Base-by-base conservation (phyloP, 805 yeast genomes). In the Wickerhamomyces mucosus region DNA sequence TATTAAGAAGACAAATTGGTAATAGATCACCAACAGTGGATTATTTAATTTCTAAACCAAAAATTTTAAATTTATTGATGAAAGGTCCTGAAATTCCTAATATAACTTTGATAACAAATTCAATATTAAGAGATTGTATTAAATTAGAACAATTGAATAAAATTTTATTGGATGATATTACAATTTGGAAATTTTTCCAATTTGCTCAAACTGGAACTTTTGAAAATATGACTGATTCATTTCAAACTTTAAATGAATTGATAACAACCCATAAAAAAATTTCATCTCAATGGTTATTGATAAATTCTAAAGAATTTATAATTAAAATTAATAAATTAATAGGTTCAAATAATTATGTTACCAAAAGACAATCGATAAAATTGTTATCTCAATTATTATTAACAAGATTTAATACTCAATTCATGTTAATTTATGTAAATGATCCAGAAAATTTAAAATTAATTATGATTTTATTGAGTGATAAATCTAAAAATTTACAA, bases 151-250 rank as follows among this genome's bases (percentile, higher is more conserved):
- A 62, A 28, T 63, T 92, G 34, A 69, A 81, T 21, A 61, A 67
- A 32, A 67, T 69, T 37, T 63, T 85, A 9, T 50, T 89, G 26
- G 57, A 65, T 26, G 75, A 75, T 40, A 68, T 72, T 14, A 59
- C 63, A 16, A 66, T 89, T 40, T 92, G 97, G 97, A 72, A 73
- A 39, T 78, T 75, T 46, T 89, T 92, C 56, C 73, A 70, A 27
- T 84, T 81, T 52, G 82, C 83, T 24, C 78, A 76, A 43, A 63
- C 69, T 23, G 78, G 78, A 5, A 75, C 80, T 18, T 92, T 92
- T 59, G 97, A 92, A 57, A 73, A 82, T 15, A 85, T 95, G 35
- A 83, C 96, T 0, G 96, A 86, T 51, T 74, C 95, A 2, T 82
- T 89, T 55, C 75, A 78, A 33, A 83, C 95, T 1, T 59, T 81